Evolutionary conservation across 1,284 basidiomycete species (phyloP), one percentile per base, ranked within the genome.

Genomic region (Ceratobasidium papillatum): DNA sequence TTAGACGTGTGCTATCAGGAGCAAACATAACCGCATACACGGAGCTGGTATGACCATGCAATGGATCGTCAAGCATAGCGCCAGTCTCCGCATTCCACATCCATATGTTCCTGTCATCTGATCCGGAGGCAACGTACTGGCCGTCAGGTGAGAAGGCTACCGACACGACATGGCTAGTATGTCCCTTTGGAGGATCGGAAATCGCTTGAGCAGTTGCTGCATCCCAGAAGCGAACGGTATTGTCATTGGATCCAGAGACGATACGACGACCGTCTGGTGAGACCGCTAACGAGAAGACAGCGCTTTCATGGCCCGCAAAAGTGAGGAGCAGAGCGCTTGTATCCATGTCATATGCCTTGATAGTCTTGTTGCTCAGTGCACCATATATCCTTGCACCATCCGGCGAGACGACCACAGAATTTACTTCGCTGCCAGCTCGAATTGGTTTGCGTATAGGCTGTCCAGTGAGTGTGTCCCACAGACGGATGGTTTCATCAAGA

Each of bases 181-280:
- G 76, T 88, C 87, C 0, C 86, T 84, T 78, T 88, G 87, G 74
- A 84, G 86, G 78, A 90, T 88, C n/a, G 86, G 85, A 76, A 90
- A 85, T 12, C 87, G 85, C 77, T 86, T 86, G 71, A 12, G 89
- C 88, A 25, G 86, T 87, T 27, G 87, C 84, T 83, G 94, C 89
- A 80, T 95, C 90, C 95, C 95, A 97, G 74, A 96, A 90, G 61
- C 92, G 87, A 22, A 93, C 92, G 17, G 93, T 95, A 82, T 91
- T 91, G 83, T 97, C 95, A 5, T 93, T 93, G 0, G 93, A 94
- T 14, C 94, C 95, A 11, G 92, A 94, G 22, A 95, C 91, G 76
- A 97, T 90, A 78, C 92, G 88, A 58, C 87, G 86, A 3, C 92
- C 93, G 78, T 94, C 92, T 2, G 93, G 92, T 9, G 91, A 94